Base-by-base conservation (phyloP, 441 rosid species). In the Gossypium lobatum region DNA sequence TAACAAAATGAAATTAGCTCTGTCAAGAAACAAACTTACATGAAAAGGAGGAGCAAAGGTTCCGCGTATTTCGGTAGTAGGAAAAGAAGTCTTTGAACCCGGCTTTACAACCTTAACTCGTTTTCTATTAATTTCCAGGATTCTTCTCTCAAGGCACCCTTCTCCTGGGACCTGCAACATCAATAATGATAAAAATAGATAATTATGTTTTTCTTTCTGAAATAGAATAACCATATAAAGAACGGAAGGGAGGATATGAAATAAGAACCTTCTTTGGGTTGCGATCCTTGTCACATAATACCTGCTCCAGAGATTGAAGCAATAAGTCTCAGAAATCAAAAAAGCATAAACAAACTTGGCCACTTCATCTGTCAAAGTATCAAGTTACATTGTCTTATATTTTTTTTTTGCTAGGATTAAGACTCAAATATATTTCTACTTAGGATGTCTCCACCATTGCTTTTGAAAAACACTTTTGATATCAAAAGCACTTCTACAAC, bases 1-100 rank as follows among this genome's bases (percentile, higher is more conserved):
- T 18, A 53, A 31, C 16, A 14, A 73, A 23, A 23, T 8, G 48
- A 23, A 65, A 70, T 50, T 31, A 57, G 46, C 70, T 42, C 53
- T 42, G 26, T 39, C 69, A 53, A 25, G 42, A 50, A n/a, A 68
- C 50, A 74, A 76, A 82, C 91, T 83, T 87, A 95, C 99, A 77
- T 93, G 98, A 76, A 95, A 95, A 3, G 99, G 99, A 80, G 97
- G 98, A 80, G 86, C 89, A 73, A 87, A 95, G 83, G 80, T 93
- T 83, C 99, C 98, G 34, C 98, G 96, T 81, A 91, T 87, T 85
- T 95, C 99, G 26, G 97, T 91, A 20, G 87, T 78, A 21, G 98
- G 88, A 70, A 95, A 95, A 60, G 90, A 87, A 62, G 99, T 91
- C 85, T 95, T 95, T 4, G 99, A 84, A 53, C 98, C 95, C 14